Conservation (phyloP, 2,329 filamentous ascomycete species). For the Leptosphaerulina australis region DNA sequence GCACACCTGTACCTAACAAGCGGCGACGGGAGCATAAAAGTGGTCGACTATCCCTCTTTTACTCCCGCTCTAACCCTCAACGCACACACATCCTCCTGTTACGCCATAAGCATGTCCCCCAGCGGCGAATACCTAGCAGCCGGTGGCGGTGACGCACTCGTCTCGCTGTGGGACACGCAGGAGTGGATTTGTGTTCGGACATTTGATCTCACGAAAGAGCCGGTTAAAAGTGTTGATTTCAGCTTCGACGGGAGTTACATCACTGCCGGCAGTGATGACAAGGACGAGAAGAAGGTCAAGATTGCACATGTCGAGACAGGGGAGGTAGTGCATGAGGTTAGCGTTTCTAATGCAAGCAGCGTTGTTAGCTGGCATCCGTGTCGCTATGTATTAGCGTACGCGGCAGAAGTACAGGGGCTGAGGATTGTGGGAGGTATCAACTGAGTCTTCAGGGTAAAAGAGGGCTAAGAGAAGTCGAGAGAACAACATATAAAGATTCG, state of each 20-base stretch:
- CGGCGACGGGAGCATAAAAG: slow-evolving; percentile 71
- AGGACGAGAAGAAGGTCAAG: slow-evolving; percentile 71
- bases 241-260: slow-evolving; percentile 79
- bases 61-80: slow-evolving; percentile 64
- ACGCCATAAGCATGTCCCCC: slow-evolving; percentile 72
- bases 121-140: slow-evolving; percentile 74
- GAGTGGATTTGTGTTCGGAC: slow-evolving; percentile 79
- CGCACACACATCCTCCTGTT: slow-evolving; percentile 75
- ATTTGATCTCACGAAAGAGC: slow-evolving; percentile 70
- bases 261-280: slow-evolving; percentile 75
- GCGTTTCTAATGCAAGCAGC: slow-evolving; percentile 67
- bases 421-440: slow-evolving; percentile 66
- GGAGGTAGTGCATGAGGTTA: slow-evolving; percentile 73
- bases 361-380: slow-evolving; percentile 78
- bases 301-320: slow-evolving; percentile 76
- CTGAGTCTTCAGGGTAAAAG: neutral
- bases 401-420: slow-evolving; percentile 66
- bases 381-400: slow-evolving; percentile 75
- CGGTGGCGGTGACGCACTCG: slow-evolving; percentile 75
- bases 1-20: slow-evolving; percentile 73
- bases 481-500: neutral
- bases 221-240: slow-evolving; percentile 75
- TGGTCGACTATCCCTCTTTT: slow-evolving; percentile 59
- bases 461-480: too few relatives aligned
- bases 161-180: slow-evolving; percentile 77